Conservation (phyloP, 805 yeast genomes). For the Brettanomyces bruxellensis region DNA sequence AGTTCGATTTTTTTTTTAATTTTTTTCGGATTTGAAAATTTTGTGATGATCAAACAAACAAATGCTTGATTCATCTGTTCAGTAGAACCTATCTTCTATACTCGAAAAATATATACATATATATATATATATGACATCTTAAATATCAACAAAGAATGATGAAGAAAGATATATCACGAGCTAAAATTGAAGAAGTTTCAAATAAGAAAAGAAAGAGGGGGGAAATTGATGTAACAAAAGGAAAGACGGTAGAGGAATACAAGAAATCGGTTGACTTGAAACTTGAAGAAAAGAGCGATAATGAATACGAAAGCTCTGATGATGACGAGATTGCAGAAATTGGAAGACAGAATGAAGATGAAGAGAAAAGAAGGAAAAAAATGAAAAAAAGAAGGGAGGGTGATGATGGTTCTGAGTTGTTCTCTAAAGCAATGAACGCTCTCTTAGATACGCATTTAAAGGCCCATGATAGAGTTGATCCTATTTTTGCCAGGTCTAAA, state of each 20-base stretch:
- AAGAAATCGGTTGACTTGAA: background rate
- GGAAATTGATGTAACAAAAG: background rate
- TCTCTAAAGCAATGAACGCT: slow-evolving; percentile 77
- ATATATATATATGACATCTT: too few species aligned
- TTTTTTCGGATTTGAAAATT: background rate
- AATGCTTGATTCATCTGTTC: too few species aligned
- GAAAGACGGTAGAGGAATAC: background rate
- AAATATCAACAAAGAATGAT: too few species aligned
- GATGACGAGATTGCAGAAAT: slow-evolving; percentile 14
- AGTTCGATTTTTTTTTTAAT: background rate
- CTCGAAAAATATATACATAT: too few species aligned
- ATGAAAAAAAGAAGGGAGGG: slow-evolving; percentile 47
- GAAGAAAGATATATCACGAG: too few species aligned
- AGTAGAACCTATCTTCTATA: too few species aligned
- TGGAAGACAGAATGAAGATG: slow-evolving; percentile 12
- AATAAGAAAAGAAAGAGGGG: background rate
- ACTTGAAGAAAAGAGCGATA: background rate
- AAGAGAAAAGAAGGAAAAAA: slow-evolving; percentile 10
- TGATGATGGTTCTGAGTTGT: slow-evolving; percentile 66
- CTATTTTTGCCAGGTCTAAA: slow-evolving; percentile 78
- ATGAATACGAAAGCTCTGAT: slow-evolving; percentile 2
- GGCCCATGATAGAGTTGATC: slow-evolving; percentile 83
- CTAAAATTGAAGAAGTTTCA: too few species aligned
- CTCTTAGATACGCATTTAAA: slow-evolving; percentile 78
- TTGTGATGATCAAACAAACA: background rate